Conservation (phyloP, 225 moss, liverwort and hornwort genomes). For the Polytrichum formosum region DNA sequence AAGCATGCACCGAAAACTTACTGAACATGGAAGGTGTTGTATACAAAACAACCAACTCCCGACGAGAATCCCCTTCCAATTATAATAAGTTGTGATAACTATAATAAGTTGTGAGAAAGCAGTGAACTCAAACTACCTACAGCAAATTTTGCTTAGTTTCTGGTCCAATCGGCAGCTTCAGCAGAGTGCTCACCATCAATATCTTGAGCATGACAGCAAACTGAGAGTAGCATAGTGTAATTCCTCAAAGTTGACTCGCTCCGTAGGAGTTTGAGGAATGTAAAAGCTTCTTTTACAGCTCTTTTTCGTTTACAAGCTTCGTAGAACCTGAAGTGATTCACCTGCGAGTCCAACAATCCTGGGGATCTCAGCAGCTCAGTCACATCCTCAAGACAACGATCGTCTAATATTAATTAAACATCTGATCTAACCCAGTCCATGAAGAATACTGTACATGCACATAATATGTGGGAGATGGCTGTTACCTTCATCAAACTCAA, state of each 20-base stretch:
- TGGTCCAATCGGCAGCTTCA: neutral
- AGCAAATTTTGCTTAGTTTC: too few relatives aligned
- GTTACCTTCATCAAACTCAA: constrained; percentile 68
- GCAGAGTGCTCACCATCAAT: constrained; percentile 64
- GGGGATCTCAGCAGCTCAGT: constrained; percentile 3
- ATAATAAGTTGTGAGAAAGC: too few relatives aligned
- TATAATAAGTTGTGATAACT: too few relatives aligned
- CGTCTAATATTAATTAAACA: neutral
- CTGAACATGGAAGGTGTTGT: too few relatives aligned
- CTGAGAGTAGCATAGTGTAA: constrained; percentile 89
- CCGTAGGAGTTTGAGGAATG: constrained; percentile 63
- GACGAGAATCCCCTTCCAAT: too few relatives aligned
- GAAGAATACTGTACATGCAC: too few relatives aligned
- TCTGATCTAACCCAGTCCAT: neutral
- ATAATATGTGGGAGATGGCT: neutral
- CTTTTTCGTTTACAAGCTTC: constrained; percentile 64
- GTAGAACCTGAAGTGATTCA: constrained; percentile 77
- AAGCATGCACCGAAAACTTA: too few relatives aligned
- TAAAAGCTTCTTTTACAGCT: constrained; percentile 73
- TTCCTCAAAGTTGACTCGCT: constrained; percentile 55
- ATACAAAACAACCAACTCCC: too few relatives aligned
- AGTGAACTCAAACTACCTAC: too few relatives aligned
- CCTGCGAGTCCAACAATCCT: constrained; percentile 40
- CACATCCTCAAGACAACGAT: neutral
- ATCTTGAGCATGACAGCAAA: constrained; percentile 81